Base-by-base conservation (phyloP, 139 green algal species). In the Chlamydomonas sphaeroides region DNA sequence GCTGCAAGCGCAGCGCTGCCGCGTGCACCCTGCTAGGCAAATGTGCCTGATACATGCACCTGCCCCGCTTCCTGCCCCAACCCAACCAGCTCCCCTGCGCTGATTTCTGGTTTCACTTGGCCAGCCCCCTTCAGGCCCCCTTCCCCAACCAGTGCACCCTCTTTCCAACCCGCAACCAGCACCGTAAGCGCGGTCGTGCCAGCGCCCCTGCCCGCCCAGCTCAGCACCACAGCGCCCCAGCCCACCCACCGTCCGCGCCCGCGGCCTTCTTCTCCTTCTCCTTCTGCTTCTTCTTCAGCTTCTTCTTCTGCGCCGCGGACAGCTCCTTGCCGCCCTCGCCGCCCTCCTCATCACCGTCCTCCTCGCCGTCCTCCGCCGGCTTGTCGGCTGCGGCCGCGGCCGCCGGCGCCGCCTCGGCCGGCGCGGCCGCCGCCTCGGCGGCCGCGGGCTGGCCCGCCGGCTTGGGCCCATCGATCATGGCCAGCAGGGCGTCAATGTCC, bases 231-330 rank as follows among this genome's bases (percentile, higher is more conserved):
- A 20, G 28, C 28, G 32, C 33, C 62, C 62, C 49, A 35, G 35
- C 39, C 32, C 61, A 36, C 79, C 65, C 83, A 68, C 48, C 71
- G 57, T 69, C 84, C 18, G 32, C 68, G n/a, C 69, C 86, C 28
- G 86, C 92, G 20, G 83, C 89, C 87, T 94, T 95, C 84, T 94
- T 93, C 71, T 92, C 87, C 83, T 94, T 93, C 51, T 93, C 92
- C 83, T 94, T 94, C 72, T 94, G 85, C 88, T 96, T 95, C 89
- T 95, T 95, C 83, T 96, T 95, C 4, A 95, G 87, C 88, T 94
- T 95, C 90, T 95, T 98, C 90, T 95, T 97, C 88, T 95, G 92
- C 25, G 88, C 89, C 38, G 90, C 92, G 10, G 86, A 94, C 57
- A 95, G 89, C 86, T 91, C 87, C 80, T 92, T 93, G 63, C 88